Evolutionary conservation across 2,329 filamentous ascomycete genomes (phyloP).

Genomic region (Phyllosticta ampelicida): DNA sequence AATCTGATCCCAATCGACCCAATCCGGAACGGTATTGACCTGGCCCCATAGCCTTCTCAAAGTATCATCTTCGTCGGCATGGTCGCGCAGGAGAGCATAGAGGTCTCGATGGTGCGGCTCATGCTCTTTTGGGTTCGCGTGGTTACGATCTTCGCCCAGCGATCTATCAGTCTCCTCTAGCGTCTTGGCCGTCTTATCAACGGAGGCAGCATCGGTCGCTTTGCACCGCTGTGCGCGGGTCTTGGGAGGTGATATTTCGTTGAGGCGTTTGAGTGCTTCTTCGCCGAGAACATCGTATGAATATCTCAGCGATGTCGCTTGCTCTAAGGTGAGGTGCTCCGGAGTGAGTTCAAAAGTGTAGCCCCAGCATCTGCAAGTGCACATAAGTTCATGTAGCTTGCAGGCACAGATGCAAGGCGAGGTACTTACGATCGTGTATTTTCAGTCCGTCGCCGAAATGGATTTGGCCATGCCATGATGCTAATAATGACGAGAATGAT

Average conservation of each 20-base stretch:
- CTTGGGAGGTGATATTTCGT: slow-evolving; percentile 46
- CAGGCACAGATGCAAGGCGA: not conserved
- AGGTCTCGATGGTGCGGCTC: slow-evolving; percentile 43
- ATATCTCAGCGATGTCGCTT: slow-evolving; percentile 50
- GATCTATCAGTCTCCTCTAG: slow-evolving; percentile 13
- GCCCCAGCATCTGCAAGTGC: slow-evolving; percentile 43
- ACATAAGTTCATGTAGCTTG: not conserved
- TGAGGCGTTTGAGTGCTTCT: slow-evolving; percentile 52
- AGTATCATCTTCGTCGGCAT: slow-evolving; percentile 46
- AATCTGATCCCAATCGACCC: slow-evolving; percentile 72
- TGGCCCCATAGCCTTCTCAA: slow-evolving; percentile 52
- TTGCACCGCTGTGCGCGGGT: slow-evolving; percentile 25
- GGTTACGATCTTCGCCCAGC: slow-evolving; percentile 1
- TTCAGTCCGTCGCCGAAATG: slow-evolving; percentile 31
- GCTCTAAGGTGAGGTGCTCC: slow-evolving; percentile 49
- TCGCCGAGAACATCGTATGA: slow-evolving; percentile 60
- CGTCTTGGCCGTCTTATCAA: slow-evolving; percentile 15
- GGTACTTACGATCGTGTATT: slow-evolving; percentile 32
- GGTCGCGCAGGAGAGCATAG: slow-evolving; percentile 50
- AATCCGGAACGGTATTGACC: slow-evolving; percentile 55
- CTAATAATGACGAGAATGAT: not conserved
- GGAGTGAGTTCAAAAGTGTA: slow-evolving; percentile 60
- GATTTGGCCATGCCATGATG: slow-evolving; percentile 34
- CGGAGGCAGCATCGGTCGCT: slow-evolving; percentile 23
- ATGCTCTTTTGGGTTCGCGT: slow-evolving; percentile 18